These are phyloP conservation scores for Thraustochytrium sp. DNA, from an alignment of 352 stramenopile species.

Conservation along the genomic window DNA sequence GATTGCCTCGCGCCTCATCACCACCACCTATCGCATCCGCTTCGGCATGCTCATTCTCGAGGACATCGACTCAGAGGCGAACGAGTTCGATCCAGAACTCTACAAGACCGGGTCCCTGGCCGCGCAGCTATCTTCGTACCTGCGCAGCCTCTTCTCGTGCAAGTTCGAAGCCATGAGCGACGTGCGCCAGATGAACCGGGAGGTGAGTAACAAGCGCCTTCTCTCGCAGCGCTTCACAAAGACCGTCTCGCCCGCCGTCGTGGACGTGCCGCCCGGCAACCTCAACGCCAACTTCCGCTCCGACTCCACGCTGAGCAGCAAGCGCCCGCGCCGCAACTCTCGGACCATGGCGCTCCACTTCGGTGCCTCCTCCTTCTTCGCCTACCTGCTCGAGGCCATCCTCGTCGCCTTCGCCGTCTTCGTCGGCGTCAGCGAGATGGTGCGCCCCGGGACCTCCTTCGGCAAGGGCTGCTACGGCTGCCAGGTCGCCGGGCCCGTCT, in stretches of 20 bases:
- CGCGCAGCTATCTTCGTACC: background rate
- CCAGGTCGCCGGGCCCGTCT: background rate
- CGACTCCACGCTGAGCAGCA: too few relatives aligned
- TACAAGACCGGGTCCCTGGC: background rate
- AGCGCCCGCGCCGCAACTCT: too few relatives aligned
- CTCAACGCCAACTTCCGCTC: too few relatives aligned
- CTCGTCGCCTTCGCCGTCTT: background rate
- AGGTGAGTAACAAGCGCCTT: background rate
- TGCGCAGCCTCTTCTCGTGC: background rate
- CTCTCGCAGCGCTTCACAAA: background rate
- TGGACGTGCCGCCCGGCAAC: too few relatives aligned
- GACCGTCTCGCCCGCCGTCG: too few relatives aligned
- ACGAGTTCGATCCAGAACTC: background rate
- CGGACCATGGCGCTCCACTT: too few relatives aligned
- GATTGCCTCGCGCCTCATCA: background rate
- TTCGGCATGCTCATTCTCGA: background rate
- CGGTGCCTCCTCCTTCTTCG: background rate
- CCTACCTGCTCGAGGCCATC: background rate
- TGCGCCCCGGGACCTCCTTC: background rate
- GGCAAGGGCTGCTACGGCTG: conserved; percentile 11
- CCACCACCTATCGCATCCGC: background rate
- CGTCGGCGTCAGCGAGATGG: background rate
- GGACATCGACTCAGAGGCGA: background rate
- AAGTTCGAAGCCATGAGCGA: background rate
- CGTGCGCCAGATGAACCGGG: background rate